Evolutionary conservation across 2,329 filamentous ascomycete genomes (phyloP).

Genomic region (Aspergillus spinulosporus): DNA sequence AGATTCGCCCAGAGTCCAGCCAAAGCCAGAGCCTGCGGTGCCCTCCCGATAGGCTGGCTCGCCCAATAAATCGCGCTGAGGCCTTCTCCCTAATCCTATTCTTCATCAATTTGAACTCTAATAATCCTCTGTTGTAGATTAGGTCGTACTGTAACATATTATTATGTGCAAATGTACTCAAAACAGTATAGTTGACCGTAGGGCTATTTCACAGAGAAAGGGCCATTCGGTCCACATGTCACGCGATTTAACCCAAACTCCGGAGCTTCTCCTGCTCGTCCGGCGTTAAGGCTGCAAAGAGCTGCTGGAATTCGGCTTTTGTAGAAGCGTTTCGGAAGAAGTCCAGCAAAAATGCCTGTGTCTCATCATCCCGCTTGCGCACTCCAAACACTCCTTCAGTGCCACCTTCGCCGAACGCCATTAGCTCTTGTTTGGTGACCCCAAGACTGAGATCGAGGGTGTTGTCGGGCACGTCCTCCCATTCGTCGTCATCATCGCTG

Average conservation of each 20-base stretch:
- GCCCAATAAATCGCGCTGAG: background rate
- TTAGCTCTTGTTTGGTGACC: constrained; percentile 71
- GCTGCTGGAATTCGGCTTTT: constrained; percentile 56
- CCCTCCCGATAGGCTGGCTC: background rate
- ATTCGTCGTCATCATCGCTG: constrained; percentile 70
- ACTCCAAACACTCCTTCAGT: constrained; percentile 50
- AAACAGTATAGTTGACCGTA: background rate
- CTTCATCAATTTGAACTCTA: background rate
- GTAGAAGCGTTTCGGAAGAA: constrained; percentile 68
- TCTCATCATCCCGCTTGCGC: constrained; percentile 83
- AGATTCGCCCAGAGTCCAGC: background rate
- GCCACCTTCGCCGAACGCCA: constrained; percentile 65
- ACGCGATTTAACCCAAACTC: constrained; percentile 27
- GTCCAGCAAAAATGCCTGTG: constrained; percentile 76
- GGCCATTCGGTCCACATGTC: background rate
- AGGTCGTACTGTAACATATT: background rate
- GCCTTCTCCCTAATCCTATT: background rate
- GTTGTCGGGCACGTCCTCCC: constrained; percentile 83
- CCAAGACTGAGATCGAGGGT: constrained; percentile 73
- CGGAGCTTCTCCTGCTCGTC: constrained; percentile 50
- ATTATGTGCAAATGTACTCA: background rate
- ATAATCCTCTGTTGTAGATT: background rate
- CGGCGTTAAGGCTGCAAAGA: constrained; percentile 56
- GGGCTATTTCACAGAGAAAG: background rate
- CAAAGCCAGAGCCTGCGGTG: background rate